Evolutionary conservation across 2,329 filamentous ascomycete genomes (phyloP).

Genomic region (Calonectria pauciramosa): DNA sequence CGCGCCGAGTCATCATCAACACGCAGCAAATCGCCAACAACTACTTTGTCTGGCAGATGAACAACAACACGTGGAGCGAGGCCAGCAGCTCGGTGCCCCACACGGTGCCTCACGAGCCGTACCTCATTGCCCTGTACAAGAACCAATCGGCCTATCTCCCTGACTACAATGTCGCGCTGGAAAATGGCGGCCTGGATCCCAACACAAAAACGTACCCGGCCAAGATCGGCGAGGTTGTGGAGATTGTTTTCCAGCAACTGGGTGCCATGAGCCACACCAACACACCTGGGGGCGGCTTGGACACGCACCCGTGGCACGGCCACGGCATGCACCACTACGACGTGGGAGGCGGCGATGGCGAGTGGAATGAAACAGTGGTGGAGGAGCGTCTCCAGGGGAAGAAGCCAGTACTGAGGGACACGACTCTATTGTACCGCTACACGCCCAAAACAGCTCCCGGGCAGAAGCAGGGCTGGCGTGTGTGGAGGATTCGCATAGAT

Average conservation of each 20-base stretch:
- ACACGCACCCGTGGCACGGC: constrained; percentile 1
- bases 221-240: neutral
- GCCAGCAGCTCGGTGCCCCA: neutral
- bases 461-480: neutral
- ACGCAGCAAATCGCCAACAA: neutral
- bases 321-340: constrained; percentile 5
- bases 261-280: neutral
- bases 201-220: neutral
- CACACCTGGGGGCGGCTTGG: neutral
- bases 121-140: neutral
- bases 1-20: constrained; percentile 1
- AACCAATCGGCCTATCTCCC: neutral
- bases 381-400: neutral
- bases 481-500: constrained; percentile 40
- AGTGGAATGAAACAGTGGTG: neutral
- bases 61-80: neutral
- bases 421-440: neutral
- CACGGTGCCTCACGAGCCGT: neutral
- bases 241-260: neutral
- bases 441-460: neutral
- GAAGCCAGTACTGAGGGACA: neutral
- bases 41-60: neutral
- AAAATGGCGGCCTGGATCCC: neutral
- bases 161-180: neutral
- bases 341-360: neutral